Conservation (phyloP, 768 basidiomycete species). For the Pleurotus pulmonarius region DNA sequence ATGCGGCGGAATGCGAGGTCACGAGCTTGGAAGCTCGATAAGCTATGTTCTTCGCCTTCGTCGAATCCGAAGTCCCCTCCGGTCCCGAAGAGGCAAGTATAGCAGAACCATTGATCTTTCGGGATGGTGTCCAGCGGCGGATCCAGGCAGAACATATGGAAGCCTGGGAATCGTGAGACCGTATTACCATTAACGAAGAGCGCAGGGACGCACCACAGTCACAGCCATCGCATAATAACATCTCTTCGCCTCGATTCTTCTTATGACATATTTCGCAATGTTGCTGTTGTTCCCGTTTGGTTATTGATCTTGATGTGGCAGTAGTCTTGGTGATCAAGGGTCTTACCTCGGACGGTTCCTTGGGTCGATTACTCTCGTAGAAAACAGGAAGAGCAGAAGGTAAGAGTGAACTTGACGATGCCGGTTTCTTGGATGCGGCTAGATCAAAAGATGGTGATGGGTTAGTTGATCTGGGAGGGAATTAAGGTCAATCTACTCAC, state of each 20-base stretch:
- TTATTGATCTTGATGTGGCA: constrained; percentile 23
- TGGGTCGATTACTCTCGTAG: constrained; percentile 41
- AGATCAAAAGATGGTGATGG: constrained; percentile 6
- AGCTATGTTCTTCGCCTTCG: constrained; percentile 93
- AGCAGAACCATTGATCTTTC: constrained; percentile 95
- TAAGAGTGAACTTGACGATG: constrained; percentile 15
- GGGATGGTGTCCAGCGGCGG: constrained; percentile 86
- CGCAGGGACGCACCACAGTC: constrained; percentile 55
- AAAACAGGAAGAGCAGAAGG: constrained; percentile 42
- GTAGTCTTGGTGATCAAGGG: constrained; percentile 13
- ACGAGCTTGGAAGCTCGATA: constrained; percentile 88
- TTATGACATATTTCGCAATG: constrained; percentile 92
- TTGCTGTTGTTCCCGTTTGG: constrained; percentile 40
- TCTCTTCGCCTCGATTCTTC: constrained; percentile 85
- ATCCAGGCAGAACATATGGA: constrained; percentile 95
- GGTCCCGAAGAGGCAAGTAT: constrained; percentile 83
- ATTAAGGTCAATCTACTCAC: constrained; percentile 23
- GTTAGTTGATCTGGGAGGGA: constrained; percentile 8
- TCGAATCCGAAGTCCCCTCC: constrained; percentile 98
- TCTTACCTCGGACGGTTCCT: constrained; percentile 53
- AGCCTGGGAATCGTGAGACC: constrained; percentile 48
- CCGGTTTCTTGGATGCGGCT: constrained; percentile 35
- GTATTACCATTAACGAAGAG: constrained; percentile 8
- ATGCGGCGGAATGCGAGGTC: constrained; percentile 84
- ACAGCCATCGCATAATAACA: constrained; percentile 89